Evolutionary conservation across 2,329 filamentous ascomycete genomes (phyloP).

Genomic region (Phialocephala subalpina): DNA sequence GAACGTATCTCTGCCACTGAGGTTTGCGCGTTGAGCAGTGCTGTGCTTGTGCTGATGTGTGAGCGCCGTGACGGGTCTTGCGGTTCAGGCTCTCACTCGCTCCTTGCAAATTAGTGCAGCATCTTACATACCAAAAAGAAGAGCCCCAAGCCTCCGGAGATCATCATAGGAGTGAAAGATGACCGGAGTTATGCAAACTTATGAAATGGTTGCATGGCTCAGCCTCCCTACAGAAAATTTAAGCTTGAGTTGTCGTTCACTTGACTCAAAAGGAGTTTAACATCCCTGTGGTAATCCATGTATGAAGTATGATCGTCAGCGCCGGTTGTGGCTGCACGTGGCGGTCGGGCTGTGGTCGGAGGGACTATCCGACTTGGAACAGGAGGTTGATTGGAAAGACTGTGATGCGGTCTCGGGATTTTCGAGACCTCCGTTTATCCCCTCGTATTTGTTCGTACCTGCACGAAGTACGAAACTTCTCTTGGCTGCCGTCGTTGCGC

Average conservation of each 20-base stretch:
- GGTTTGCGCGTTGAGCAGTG: background rate
- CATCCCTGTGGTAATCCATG: background rate
- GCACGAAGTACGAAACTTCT: background rate
- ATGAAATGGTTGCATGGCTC: constrained; percentile 2
- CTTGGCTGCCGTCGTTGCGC: background rate
- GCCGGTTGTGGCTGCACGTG: constrained; percentile 10
- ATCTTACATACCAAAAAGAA: background rate
- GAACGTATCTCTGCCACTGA: background rate
- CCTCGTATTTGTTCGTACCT: background rate
- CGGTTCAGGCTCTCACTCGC: constrained; percentile 9
- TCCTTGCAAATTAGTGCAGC: background rate
- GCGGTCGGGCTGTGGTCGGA: background rate
- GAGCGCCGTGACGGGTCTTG: background rate
- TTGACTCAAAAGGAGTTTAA: background rate
- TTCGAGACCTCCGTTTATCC: background rate
- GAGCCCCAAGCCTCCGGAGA: background rate
- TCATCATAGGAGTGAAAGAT: background rate
- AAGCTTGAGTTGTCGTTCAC: background rate
- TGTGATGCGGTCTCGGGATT: background rate
- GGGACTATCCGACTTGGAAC: background rate
- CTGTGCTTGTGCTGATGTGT: background rate
- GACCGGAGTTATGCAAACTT: constrained; percentile 5
- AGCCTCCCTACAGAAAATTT: background rate
- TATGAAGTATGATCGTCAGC: background rate
- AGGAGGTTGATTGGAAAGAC: background rate